Evolutionary conservation across 202 grass and related monocot genomes (phyloP), one percentile per base, ranked within the genome.

Genomic region (Musa balbisiana): DNA sequence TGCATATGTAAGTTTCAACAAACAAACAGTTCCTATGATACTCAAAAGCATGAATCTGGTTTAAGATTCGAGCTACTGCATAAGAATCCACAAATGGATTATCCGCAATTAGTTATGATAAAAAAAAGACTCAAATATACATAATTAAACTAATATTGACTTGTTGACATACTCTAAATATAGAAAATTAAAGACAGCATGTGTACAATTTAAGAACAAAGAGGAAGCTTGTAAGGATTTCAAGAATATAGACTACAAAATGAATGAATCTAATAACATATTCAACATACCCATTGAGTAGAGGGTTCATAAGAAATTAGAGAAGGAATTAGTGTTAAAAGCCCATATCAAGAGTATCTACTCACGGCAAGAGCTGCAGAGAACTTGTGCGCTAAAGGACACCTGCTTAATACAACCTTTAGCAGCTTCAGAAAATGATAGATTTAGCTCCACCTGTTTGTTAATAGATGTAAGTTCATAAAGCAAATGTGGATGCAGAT

Each of bases 351-450:
- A 66, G 81, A 67, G 71, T 53, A 53, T 14, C 1, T 72, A 91
- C 93, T 90, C 64, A 98, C 94, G 84, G 60, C 94, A 98, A 83
- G 94, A 91, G 80, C 89, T 62, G 25, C 94, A 98, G 78, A 84
- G 77, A 86, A 93, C 86, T 82, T 93, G 89, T 86, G 94, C 81
- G 50, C 4, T 74, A 29, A 89, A 87, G 43, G 88, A 83, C 22
- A 93, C 79, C 76, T 98, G 26, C 78, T 93, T 93, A 16, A 62
- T 83, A 78, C 88, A 87, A 62, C 94, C 94, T 53, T 80, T 91
- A 81, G 87, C 94, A 82, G 94, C 94, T 88, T 93, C 94, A 33
- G 13, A 21, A 81, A 98, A 98, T 82, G 94, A 92, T 49, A 98
- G 74, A 72, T 86, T 89, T 81, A 98, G n/a, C 12, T 85, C 83